These are phyloP conservation scores for Ochetophila trinervis DNA, from an alignment of 306 rosid species.

Conservation along the genomic window DNA sequence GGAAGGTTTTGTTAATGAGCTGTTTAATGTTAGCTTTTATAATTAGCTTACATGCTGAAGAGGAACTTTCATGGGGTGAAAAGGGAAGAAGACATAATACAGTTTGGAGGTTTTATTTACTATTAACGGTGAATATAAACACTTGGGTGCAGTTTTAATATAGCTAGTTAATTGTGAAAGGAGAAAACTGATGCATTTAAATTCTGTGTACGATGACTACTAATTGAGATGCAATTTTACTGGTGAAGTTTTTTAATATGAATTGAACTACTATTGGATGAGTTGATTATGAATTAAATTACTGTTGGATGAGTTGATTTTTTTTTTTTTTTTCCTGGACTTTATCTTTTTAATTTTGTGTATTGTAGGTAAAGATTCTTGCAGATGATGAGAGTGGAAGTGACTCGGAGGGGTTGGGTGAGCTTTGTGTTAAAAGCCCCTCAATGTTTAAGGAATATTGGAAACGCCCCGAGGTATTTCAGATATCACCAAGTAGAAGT, in stretches of 20 bases:
- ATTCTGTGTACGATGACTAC: neutral
- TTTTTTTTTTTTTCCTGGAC: neutral
- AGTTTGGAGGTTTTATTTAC: neutral
- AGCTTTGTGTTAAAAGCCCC: slow-evolving; percentile 79
- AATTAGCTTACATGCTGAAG: too few species aligned
- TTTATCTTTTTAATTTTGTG: slow-evolving; percentile 12
- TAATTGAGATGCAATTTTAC: neutral
- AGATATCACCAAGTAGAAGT: slow-evolving; percentile 5
- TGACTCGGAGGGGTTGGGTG: slow-evolving; percentile 45
- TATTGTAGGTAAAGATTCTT: slow-evolving; percentile 59
- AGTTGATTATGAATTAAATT: neutral
- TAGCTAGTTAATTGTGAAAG: neutral
- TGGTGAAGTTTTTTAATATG: slow-evolving; percentile 3
- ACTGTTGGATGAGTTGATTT: neutral
- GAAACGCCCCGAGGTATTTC: slow-evolving; percentile 81
- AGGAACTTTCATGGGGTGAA: too few species aligned
- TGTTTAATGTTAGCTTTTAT: too few species aligned
- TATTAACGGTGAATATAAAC: neutral
- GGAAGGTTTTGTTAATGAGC: too few species aligned
- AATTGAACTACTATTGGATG: slow-evolving; percentile 2
- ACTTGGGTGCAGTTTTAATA: too few species aligned
- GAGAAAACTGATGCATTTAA: neutral
- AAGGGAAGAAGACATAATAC: neutral
- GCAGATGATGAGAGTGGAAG: slow-evolving; percentile 42
- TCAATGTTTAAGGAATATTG: slow-evolving; percentile 82